These are phyloP conservation scores for Ichthyophthirius multifiliis DNA, from an alignment of 169 alveolate genomes.

Conservation along the genomic window DNA sequence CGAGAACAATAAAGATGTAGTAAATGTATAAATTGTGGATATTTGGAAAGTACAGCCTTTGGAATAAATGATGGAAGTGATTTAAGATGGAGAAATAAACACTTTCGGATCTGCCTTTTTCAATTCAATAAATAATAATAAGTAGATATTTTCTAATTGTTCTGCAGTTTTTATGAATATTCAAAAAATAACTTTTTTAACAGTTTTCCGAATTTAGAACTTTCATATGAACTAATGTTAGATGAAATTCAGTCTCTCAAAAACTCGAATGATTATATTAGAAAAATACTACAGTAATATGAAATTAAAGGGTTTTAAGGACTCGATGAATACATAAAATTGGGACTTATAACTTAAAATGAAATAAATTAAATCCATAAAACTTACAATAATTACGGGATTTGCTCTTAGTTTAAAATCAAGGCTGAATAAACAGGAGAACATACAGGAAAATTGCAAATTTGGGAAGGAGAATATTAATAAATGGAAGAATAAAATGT, in stretches of 20 bases:
- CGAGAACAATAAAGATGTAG: background rate
- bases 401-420: background rate
- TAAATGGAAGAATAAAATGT: background rate
- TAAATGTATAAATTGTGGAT: background rate
- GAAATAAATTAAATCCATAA: background rate
- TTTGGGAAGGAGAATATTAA: background rate
- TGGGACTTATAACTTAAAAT: background rate
- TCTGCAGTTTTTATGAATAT: background rate
- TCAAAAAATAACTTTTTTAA: background rate
- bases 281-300: background rate
- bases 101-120: background rate
- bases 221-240: background rate
- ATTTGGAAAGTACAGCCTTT: background rate
- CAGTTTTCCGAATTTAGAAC: no score
- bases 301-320: background rate
- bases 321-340: background rate
- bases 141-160: background rate
- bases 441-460: background rate
- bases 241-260: no score
- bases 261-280: background rate
- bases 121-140: background rate
- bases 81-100: background rate
- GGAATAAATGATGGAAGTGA: slow-evolving; percentile 5
- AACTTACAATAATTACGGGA: background rate
- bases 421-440: background rate